Conservation (phyloP, 495 filamentous ascomycete species). For the Glarea lozoyensis region DNA sequence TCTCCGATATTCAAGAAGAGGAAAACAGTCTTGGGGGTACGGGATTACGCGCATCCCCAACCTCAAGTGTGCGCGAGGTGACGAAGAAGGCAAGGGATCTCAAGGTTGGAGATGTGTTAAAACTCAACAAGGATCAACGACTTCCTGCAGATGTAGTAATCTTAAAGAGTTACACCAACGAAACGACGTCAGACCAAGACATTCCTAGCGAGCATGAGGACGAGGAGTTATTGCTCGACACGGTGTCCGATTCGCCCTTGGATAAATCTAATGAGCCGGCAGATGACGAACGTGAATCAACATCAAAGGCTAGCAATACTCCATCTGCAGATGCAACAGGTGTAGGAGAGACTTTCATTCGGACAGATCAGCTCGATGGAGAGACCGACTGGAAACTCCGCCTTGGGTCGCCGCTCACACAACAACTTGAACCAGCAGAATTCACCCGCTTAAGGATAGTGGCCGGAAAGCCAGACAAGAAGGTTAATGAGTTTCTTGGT, state of each 20-base stretch:
- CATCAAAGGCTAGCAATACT: constrained; percentile 18
- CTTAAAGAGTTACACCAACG: constrained; percentile 69
- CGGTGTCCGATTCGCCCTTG: constrained; percentile 17
- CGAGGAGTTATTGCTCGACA: constrained; percentile 15
- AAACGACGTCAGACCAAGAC: constrained; percentile 31
- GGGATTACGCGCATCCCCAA: constrained; percentile 23
- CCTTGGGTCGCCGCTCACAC: constrained; percentile 74
- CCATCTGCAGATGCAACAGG: constrained; percentile 21
- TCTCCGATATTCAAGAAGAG: constrained; percentile 29
- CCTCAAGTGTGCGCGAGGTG: constrained; percentile 48
- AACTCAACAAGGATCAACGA: constrained; percentile 81
- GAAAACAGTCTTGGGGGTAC: constrained; percentile 21
- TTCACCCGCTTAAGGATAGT: constrained; percentile 67
- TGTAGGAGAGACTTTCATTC: constrained; percentile 85
- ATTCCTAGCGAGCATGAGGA: neutral
- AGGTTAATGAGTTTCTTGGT: constrained; percentile 89
- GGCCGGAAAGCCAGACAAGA: constrained; percentile 80
- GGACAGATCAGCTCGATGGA: constrained; percentile 95
- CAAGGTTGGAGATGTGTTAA: constrained; percentile 90
- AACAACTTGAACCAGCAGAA: constrained; percentile 57
- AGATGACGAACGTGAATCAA: constrained; percentile 26
- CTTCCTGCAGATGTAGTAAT: constrained; percentile 94
- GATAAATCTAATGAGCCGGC: constrained; percentile 23
- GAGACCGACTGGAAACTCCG: constrained; percentile 99
- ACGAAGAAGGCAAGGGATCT: constrained; percentile 79